A percentile compares a stretch with the other conserved stretches of the same genome.
phyloP scores from a whole-genome alignment of 2,329 filamentous ascomycete genomes.

The Phyllosticta citribraziliensis region DNA sequence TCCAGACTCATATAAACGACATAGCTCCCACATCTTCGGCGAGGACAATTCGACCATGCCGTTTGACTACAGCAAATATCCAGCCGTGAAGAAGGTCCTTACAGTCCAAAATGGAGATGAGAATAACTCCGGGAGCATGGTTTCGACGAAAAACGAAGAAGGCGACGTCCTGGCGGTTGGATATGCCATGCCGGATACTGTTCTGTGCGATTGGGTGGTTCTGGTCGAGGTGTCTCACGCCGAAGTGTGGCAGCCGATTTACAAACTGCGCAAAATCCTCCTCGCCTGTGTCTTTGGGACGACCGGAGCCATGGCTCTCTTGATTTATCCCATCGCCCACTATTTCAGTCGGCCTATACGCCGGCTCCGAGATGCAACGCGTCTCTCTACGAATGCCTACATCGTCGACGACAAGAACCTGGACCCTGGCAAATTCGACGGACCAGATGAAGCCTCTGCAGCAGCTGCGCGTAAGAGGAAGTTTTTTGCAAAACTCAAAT shows the following conservation, averaged over 20 bases:
- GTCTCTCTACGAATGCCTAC: conserved; percentile 56
- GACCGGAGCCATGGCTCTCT: conserved; percentile 58
- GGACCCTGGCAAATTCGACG: conserved; percentile 31
- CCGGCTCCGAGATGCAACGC: conserved; percentile 63
- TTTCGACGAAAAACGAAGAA: conserved; percentile 67
- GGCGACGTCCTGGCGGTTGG: conserved; percentile 64
- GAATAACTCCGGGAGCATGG: conserved; percentile 53
- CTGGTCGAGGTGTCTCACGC: conserved; percentile 64
- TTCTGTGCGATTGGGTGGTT: conserved; percentile 71
- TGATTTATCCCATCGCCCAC: conserved; percentile 72
- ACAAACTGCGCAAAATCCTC: conserved; percentile 66
- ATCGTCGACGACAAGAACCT: conserved; percentile 28
- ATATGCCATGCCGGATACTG: conserved; percentile 58
- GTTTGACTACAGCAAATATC: conserved; percentile 54
- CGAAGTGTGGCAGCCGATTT: conserved; percentile 70
- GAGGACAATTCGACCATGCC: conserved; percentile 15
- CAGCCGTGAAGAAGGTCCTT: conserved; percentile 53
- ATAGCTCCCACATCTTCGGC: conserved; percentile 19
- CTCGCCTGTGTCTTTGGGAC: conserved; percentile 80
- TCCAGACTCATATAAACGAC: conserved; percentile 11
- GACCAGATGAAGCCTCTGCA: conserved; percentile 37
- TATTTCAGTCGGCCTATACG: conserved; percentile 72
- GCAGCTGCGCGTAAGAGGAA: conserved; percentile 36
- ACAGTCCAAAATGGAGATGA: conserved; percentile 29
- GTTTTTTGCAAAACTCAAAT: conserved; percentile 29